Percentiles rank a stretch among this genome's conserved stretches.
Evolutionary conservation across 495 filamentous ascomycete species (phyloP).

Genomic region (Endocarpon pusillum): DNA sequence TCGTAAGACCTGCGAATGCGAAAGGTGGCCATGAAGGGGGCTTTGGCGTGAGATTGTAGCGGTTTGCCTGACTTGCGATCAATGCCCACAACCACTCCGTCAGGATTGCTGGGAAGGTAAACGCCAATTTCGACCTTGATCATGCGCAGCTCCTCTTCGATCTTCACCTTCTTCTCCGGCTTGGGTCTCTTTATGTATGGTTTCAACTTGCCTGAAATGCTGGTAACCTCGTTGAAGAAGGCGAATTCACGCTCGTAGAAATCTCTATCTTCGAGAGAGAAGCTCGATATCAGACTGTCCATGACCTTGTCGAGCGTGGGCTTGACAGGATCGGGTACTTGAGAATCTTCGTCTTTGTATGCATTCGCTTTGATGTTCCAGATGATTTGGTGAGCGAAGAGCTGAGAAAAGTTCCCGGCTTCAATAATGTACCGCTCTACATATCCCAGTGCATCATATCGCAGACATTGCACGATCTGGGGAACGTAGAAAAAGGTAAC

Average conservation of each 20-base stretch:
- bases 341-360: conserved; percentile 89
- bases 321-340: conserved; percentile 83
- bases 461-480: conserved; percentile 90
- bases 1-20: conserved; percentile 67
- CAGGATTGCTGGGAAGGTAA: conserved; percentile 91
- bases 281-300: conserved; percentile 63
- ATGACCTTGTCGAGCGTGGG: conserved; percentile 85
- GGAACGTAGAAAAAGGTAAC: conserved; percentile 98
- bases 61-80: conserved; percentile 96
- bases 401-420: conserved; percentile 84
- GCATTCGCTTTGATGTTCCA: conserved; percentile 99
- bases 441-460: conserved; percentile 87
- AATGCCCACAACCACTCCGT: conserved; percentile 91
- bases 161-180: conserved; percentile 95
- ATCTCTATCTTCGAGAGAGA: conserved; percentile 53
- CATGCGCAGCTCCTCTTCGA: conserved; percentile 93
- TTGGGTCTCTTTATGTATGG: conserved; percentile 87
- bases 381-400: conserved; percentile 98
- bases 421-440: conserved; percentile 93
- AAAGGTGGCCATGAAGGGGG: conserved; percentile 98
- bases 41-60: conserved; percentile 91
- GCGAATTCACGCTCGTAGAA: conserved; percentile 94
- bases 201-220: conserved; percentile 84
- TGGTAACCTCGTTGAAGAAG: conserved; percentile 96
- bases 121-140: conserved; percentile 94